Base-by-base conservation (phyloP, 2,329 filamentous ascomycete genomes). In the Fusarium sacchari region DNA sequence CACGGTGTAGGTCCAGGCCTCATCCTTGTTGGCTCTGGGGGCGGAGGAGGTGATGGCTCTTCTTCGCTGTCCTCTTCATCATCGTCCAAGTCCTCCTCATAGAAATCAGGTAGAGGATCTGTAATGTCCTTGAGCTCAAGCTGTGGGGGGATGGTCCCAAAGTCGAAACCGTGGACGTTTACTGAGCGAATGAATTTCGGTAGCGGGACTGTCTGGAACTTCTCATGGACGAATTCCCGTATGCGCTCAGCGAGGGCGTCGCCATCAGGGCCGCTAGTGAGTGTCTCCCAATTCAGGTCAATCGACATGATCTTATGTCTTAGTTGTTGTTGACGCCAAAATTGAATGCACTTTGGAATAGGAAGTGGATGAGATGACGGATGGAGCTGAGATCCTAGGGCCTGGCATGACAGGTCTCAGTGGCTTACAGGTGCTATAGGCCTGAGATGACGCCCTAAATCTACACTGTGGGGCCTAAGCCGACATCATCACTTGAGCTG, bases 151-250 rank as follows among this genome's bases (percentile, higher is more conserved):
- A 96, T 91, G 34, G 87, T 90, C 53, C 96, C 96, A 81, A 99
- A 98, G 73, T 96, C 92, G 83, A 99, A 99, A 69, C 94, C 92
- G 81, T 98, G 95, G 44, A 98, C 95, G 61, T 94, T 93, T 77
- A 99, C 96, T 32, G 95, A 96, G 80, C 96, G 95, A 83, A 99
- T 98, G 88, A 99, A 98, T 79, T 95, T 93, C 67, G 96, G 96
- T 52, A 99, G 88, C 32, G 93, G 89, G 72, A 98, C 92, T 69
- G 94, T 91, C 84, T 99, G 96, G 83, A 99, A 99, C 79, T 95
- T 96, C 80, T 94, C 92, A 84, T 99, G 94, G 78, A 99, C 93
- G 84, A 99, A 99, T 78, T 92, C 91, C 74, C 96, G 93, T 83
- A 99, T 97, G 72, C 89, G 89, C 80, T 95, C 92, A 55, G 96